phyloP scores from a whole-genome alignment of 768 basidiomycete species.

The Amanita muscaria region DNA sequence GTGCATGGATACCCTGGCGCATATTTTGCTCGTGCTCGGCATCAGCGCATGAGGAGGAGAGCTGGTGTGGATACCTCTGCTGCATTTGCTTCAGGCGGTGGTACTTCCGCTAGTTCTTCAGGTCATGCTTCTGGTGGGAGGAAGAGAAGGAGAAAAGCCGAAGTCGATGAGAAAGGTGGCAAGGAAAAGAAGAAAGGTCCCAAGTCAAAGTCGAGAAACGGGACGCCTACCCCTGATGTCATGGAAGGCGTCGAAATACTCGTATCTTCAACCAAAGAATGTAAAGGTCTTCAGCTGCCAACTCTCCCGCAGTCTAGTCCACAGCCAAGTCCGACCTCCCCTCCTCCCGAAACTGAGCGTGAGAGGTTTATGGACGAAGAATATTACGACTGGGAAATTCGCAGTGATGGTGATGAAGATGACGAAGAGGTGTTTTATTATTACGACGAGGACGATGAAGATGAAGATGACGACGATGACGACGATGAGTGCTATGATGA shows the following conservation, averaged over 20 bases:
- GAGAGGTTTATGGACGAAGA: slow-evolving; percentile 17
- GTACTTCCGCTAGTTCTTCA: no score
- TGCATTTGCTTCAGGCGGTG: no score
- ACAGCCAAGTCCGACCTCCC: not conserved
- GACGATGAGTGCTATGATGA: slow-evolving; percentile 13
- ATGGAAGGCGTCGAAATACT: not conserved
- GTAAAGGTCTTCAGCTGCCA: no score
- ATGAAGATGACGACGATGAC: slow-evolving; percentile 11
- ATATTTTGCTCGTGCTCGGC: slow-evolving; percentile 1
- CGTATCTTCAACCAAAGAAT: not conserved
- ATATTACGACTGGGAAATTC: slow-evolving; percentile 17
- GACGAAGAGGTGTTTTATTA: slow-evolving; percentile 7
- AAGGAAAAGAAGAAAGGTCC: not conserved
- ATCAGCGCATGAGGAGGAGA: not conserved
- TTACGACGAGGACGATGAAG: slow-evolving; percentile 11
- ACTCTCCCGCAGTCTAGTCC: no score
- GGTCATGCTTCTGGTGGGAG: not conserved
- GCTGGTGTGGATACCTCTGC: not conserved
- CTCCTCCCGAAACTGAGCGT: slow-evolving; percentile 2
- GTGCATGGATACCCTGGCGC: slow-evolving; percentile 14
- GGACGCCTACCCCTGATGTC: not conserved
- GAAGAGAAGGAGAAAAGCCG: not conserved
- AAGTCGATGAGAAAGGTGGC: not conserved
- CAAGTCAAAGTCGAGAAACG: not conserved
- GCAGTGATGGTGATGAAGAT: slow-evolving; percentile 13